phyloP scores from a whole-genome alignment of 768 basidiomycete species.

The Suillus discolor region DNA sequence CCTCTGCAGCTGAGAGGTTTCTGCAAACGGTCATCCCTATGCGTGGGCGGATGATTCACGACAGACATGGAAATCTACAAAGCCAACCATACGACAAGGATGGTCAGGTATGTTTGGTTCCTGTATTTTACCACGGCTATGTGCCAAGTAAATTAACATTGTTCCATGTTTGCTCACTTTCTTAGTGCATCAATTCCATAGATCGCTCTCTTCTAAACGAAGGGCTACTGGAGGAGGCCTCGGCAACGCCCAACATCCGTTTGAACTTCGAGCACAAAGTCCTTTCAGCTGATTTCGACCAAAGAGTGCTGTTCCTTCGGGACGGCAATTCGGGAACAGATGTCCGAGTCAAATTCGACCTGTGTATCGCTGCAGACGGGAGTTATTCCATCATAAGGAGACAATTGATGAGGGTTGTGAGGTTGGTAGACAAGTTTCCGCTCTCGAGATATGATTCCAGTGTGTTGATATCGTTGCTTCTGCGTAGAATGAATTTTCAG shows the following conservation, averaged over 20 bases:
- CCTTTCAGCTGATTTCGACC: conserved; percentile 72
- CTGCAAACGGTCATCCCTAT: conserved; percentile 86
- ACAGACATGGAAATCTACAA: conserved; percentile 64
- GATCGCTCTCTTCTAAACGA: conserved; percentile 88
- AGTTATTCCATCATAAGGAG: conserved; percentile 89
- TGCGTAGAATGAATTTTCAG: conserved; percentile 85
- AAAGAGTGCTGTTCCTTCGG: conserved; percentile 54
- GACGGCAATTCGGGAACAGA: conserved; percentile 47
- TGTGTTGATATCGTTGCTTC: conserved; percentile 12
- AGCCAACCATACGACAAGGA: conserved; percentile 89
- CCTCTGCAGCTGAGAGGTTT: conserved; percentile 66
- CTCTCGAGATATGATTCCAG: conserved; percentile 11
- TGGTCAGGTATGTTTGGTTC: conserved; percentile 66
- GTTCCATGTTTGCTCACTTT: conserved; percentile 21
- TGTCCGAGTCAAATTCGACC: conserved; percentile 59
- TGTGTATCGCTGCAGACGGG: conserved; percentile 93
- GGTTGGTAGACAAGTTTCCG: conserved; percentile 51
- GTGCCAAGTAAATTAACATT: conserved; percentile 19
- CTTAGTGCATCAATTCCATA: conserved; percentile 91
- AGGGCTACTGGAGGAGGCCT: conserved; percentile 76
- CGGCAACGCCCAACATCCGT: conserved; percentile 61
- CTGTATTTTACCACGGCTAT: conserved; percentile 20
- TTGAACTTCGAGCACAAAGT: conserved; percentile 85
- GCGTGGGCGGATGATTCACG: conserved; percentile 95
- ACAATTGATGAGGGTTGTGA: conserved; percentile 93